Conservation (phyloP, 768 basidiomycete species). For the Candolleomyces eurysporus region DNA sequence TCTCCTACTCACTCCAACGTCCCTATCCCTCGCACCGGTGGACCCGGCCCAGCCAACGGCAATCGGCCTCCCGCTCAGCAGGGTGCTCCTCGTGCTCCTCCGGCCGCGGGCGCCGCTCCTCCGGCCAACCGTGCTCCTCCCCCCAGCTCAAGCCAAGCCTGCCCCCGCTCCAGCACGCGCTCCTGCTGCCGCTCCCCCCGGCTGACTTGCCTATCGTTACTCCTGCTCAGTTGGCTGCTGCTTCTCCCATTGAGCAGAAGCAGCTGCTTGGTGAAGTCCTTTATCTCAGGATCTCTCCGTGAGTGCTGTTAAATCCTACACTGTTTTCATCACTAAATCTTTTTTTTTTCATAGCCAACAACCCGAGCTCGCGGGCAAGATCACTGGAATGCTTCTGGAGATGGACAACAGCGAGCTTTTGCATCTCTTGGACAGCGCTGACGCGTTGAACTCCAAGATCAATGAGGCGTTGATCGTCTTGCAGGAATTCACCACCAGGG, state of each 20-base stretch:
- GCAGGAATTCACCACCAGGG: constrained; percentile 64
- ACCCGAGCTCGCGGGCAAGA: constrained; percentile 95
- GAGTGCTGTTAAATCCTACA: constrained; percentile 31
- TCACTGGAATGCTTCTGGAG: constrained; percentile 98
- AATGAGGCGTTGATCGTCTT: constrained; percentile 88
- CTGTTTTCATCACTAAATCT: constrained; percentile 13
- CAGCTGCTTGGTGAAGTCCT: constrained; percentile 98
- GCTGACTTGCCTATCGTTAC: constrained; percentile 44
- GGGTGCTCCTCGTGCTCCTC: constrained; percentile 35
- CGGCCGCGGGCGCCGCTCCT: constrained; percentile 38
- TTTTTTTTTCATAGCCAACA: constrained; percentile 51
- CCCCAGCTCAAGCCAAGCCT: constrained; percentile 23
- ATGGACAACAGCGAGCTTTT: constrained; percentile 97
- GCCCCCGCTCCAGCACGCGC: constrained; percentile 47
- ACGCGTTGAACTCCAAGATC: constrained; percentile 87
- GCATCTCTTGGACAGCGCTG: constrained; percentile 78
- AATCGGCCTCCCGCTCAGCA: constrained; percentile 42
- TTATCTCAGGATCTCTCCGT: constrained; percentile 87
- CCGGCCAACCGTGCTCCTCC: constrained; percentile 27
- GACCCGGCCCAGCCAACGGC: constrained; percentile 26
- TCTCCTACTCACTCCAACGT: constrained; percentile 66
- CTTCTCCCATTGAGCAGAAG: constrained; percentile 89
- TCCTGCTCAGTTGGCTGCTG: constrained; percentile 48
- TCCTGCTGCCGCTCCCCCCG: constrained; percentile 30
- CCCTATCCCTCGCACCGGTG: constrained; percentile 65